These are phyloP conservation scores for Spinellus fusiger DNA, from an alignment of 192 early-diverging fungal genomes.

Conservation along the genomic window DNA sequence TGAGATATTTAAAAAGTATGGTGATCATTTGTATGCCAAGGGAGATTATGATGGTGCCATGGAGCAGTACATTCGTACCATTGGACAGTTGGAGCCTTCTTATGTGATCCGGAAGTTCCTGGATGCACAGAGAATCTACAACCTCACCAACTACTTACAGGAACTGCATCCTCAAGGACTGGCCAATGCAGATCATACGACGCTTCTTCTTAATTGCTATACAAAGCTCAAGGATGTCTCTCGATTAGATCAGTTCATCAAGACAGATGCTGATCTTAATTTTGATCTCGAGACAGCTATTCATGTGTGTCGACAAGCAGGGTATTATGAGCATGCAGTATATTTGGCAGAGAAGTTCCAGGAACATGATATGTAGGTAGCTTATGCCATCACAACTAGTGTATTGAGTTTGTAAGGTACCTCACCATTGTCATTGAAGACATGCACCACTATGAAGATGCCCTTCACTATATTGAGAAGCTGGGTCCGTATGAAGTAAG, in stretches of 20 bases:
- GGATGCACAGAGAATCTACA: conserved; percentile 89
- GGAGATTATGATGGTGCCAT: conserved; percentile 88
- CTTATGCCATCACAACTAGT: neutral
- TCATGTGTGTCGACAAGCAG: conserved; percentile 84
- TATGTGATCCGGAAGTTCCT: conserved; percentile 97
- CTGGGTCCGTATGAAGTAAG: conserved; percentile 40
- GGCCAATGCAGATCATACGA: conserved; percentile 94
- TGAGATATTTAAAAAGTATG: conserved; percentile 92
- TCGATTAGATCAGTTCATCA: conserved; percentile 84
- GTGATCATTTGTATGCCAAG: conserved; percentile 68
- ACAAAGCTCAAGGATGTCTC: conserved; percentile 87
- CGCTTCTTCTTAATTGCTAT: conserved; percentile 94
- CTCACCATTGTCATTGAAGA: conserved; percentile 89
- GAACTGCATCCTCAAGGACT: conserved; percentile 79
- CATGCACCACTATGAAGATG: conserved; percentile 67
- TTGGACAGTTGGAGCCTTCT: conserved; percentile 89
- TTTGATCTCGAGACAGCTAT: conserved; percentile 97
- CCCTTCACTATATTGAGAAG: conserved; percentile 70
- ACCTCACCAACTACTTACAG: conserved; percentile 85
- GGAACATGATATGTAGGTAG: conserved; percentile 64
- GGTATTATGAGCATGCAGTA: conserved; percentile 89
- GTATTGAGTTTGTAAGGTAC: conserved; percentile 42
- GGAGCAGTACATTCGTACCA: conserved; percentile 86
- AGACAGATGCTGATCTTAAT: conserved; percentile 68
- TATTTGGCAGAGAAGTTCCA: conserved; percentile 78